phyloP scores from a whole-genome alignment of 805 yeast genomes.

The Candida michaelii region DNA sequence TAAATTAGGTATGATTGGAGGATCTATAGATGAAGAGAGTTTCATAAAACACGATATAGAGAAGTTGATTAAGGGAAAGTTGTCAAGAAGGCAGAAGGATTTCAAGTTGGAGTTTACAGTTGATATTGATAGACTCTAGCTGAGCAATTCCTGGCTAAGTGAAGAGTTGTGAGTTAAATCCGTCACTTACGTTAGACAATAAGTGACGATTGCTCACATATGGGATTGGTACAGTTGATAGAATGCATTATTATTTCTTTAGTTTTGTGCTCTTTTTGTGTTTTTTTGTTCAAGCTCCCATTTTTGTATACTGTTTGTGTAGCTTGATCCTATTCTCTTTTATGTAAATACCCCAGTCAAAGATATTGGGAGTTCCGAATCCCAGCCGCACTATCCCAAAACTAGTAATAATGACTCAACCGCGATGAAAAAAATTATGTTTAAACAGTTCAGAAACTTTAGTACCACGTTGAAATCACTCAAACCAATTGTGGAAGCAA shows the following conservation, averaged over 20 bases:
- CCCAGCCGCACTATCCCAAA: background rate
- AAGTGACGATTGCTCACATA: no score
- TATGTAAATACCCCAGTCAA: no score
- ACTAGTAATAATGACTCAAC: conserved; percentile 7
- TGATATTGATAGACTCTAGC: conserved; percentile 28
- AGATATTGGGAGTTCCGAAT: no score
- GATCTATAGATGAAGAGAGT: conserved; percentile 68
- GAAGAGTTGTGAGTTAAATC: no score
- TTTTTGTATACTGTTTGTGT: no score
- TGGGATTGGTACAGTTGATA: no score
- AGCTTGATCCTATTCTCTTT: no score
- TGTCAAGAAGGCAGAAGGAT: conserved; percentile 24
- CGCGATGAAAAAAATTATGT: conserved; percentile 6
- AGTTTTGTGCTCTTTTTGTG: no score
- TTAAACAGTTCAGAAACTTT: conserved; percentile 1
- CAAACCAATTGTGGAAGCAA: conserved; percentile 7
- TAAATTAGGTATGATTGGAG: conserved; percentile 61
- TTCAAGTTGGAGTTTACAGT: conserved; percentile 37
- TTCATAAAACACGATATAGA: conserved; percentile 50
- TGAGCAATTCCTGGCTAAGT: no score
- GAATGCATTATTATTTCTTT: no score
- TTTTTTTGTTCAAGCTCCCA: no score
- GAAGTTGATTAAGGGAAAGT: conserved; percentile 38
- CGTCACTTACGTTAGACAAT: no score
- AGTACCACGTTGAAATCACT: background rate